Evolutionary conservation across 306 rosid species (phyloP), one percentile per base, ranked within the genome.

Genomic region (Trichosanthes cucumerina): DNA sequence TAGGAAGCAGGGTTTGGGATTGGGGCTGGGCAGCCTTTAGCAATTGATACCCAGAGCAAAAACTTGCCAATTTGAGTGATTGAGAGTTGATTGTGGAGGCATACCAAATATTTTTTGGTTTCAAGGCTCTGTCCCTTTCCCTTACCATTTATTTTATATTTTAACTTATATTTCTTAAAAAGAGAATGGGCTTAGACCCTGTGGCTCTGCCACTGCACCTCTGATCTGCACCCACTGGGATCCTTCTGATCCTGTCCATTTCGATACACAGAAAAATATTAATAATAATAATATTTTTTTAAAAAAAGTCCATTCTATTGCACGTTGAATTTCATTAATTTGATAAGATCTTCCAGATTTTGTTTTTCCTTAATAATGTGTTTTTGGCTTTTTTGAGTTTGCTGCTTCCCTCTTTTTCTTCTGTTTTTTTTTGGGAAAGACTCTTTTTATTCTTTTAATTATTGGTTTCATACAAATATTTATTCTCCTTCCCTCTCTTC

Each of bases 191-290:
- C 60, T 54, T 12, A 54, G 60, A 2, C 10, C 9, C 16, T 64
- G 46, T 16, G 46, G 3, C 50, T 66, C 50, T 66, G 75, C 52
- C 52, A 38, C 33, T 66, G 26, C 23, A 6, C 38, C 68, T 31
- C 33, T 2, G n/a, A n/a, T n/a, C 33, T 28, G 33, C 41, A 28
- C 50, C 79, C 53, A 74, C 80, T 75, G 47, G 28, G 54, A 77
- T 78, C 62, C 80, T 81, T 81, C 80, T 81, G 84, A 75, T 81
- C 77, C 76, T 81, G 80, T 81, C 57, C 80, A 23, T 75, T 75
- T 28, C 5, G 31, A 60, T 49, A 62, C 1, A 14, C 33, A 21
- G 10, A 44, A 21, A 0, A 59, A 5, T n/a, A n/a, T n/a, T n/a
- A n/a, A n/a, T n/a, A n/a, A n/a, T n/a, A n/a, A n/a, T n/a, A n/a